These are phyloP conservation scores for Pseudogymnoascus sp. DNA, from an alignment of 2,329 filamentous ascomycete species.

Conservation along the genomic window DNA sequence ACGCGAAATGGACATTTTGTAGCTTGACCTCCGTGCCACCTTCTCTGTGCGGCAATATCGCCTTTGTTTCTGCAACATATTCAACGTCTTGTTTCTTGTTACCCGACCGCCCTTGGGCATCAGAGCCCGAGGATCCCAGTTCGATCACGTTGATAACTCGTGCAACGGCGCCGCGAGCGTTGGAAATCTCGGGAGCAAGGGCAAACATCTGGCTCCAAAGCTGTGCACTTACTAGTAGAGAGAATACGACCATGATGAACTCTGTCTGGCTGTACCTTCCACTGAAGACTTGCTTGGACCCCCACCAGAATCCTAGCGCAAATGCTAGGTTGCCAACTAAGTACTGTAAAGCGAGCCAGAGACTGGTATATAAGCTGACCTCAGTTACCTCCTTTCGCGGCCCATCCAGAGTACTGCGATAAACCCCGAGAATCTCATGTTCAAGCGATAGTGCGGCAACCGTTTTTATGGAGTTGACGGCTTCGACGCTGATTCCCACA, in stretches of 20 bases:
- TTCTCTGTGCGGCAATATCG: constrained; percentile 34
- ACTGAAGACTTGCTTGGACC: constrained; percentile 46
- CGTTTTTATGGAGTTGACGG: constrained; percentile 49
- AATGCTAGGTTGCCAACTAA: constrained; percentile 45
- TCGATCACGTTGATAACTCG: constrained; percentile 44
- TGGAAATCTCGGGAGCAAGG: constrained; percentile 35
- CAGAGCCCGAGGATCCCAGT: constrained; percentile 2
- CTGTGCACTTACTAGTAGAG: constrained; percentile 53
- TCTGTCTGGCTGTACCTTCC: constrained; percentile 39
- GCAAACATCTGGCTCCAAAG: background rate
- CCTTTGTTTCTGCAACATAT: constrained; percentile 2
- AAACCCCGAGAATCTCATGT: constrained; percentile 40
- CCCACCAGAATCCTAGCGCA: constrained; percentile 50
- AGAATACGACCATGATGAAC: constrained; percentile 34
- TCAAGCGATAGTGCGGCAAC: constrained; percentile 51
- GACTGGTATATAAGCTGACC: constrained; percentile 36
- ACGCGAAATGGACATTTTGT: constrained; percentile 45
- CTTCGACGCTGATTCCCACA: constrained; percentile 52
- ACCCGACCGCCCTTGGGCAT: background rate
- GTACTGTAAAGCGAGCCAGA: constrained; percentile 43
- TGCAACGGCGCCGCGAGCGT: constrained; percentile 46
- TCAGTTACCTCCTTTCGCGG: constrained; percentile 38
- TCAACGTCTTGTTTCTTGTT: constrained; percentile 20
- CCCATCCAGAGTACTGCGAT: constrained; percentile 34
- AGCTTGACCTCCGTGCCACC: constrained; percentile 47